Base-by-base conservation (phyloP, 352 stramenopile species). In the Globisporangium abappressorium region DNA sequence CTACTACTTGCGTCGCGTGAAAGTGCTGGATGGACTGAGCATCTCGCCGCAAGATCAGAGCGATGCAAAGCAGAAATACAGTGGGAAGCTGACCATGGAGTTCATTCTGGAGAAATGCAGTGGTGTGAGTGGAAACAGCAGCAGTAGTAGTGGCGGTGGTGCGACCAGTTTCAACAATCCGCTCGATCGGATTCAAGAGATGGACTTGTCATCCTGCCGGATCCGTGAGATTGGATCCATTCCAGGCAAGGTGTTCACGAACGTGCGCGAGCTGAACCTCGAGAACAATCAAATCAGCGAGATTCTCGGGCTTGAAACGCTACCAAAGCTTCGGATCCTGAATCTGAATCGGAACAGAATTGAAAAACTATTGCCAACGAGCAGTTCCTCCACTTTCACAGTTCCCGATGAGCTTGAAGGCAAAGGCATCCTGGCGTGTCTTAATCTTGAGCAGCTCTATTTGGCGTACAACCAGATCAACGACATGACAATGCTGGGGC, bases 21-120 rank as follows among this genome's bases (percentile, higher is more conserved):
- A 97, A 62, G 89, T 97, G 0, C 66, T 97, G 1, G 90, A 97
- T 54, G 84, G 87, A 9, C 56, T 85, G 18, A 92, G 82, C 49
- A 78, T 97, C 1, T 82, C 85, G 0, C 66, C 78, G 0, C 87
- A 97, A 75, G 77, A 93, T 9, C 81, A 93, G 60, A 91, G 77
- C 56, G 82, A 91, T 14, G 87, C 90, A 6, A 95, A 94, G 54
- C 87, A 96, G 65, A 91, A 91, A 62, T 97, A 96, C 71, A 93
- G 85, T 20, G 90, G 90, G 18, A 95, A 93, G 34, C 72, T 97
- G 51, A 93, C 85, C 12, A 73, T 89, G 0, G 90, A 97, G 68
- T 92, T 93, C 59, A 82, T 97, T 58, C 59, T 85, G 18, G 89
- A 97, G 9, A 95, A 95, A 51, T 91, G 91, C 53, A 66, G 78